These are phyloP conservation scores for Leishmania lainsoni DNA, from an alignment of 208 protist species.

Conservation along the genomic window DNA sequence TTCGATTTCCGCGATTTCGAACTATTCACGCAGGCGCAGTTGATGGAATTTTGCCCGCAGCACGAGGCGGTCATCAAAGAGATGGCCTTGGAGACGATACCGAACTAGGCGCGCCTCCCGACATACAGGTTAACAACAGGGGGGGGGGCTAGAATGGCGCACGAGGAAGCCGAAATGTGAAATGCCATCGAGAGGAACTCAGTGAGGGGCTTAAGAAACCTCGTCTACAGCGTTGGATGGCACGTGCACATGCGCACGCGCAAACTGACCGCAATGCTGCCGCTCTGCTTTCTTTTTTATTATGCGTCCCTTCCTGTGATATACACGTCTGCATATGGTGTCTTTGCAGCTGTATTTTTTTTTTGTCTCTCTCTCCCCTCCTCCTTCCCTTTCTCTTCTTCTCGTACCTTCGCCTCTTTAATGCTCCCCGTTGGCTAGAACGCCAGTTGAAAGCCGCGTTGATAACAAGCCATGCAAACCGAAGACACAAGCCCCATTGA, in stretches of 20 bases:
- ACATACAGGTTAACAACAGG: background rate
- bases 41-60: slow-evolving; percentile 49
- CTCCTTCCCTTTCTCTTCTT: background rate
- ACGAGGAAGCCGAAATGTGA: background rate
- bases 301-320: background rate
- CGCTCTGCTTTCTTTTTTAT: background rate
- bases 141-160: background rate
- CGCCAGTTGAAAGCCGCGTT: too few species aligned
- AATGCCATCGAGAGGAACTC: background rate
- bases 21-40: slow-evolving; percentile 53
- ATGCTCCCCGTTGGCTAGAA: too few species aligned
- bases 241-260: background rate
- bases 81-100: slow-evolving; percentile 52
- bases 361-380: background rate
- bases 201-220: background rate
- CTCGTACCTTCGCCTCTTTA: too few species aligned
- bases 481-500: too few species aligned
- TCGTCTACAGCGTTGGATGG: background rate
- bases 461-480: too few species aligned
- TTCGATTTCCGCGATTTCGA: slow-evolving; percentile 56
- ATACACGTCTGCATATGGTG: background rate
- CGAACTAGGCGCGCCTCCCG: background rate
- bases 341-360: background rate
- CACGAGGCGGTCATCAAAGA: slow-evolving; percentile 45
- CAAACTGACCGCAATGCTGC: background rate